A percentile compares a stretch with the other conserved stretches of the same genome.
Evolutionary conservation across 495 filamentous ascomycete genomes (phyloP).

Genomic region (Lophium mytilinum): DNA sequence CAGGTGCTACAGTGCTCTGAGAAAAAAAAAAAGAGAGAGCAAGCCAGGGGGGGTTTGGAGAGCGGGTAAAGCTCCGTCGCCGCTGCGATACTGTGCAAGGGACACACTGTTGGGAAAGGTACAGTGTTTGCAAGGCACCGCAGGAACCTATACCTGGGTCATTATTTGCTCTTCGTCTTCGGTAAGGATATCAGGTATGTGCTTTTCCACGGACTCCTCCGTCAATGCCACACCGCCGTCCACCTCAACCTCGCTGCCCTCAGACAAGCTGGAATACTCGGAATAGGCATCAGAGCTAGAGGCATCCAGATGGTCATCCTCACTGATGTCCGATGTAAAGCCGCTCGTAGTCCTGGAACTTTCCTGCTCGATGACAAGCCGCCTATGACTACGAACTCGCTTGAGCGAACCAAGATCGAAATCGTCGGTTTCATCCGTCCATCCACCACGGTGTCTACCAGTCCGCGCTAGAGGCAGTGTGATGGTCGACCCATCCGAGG

Average conservation of each 20-base stretch:
- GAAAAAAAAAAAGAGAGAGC: too few relatives aligned
- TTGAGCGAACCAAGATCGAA: constrained; percentile 16
- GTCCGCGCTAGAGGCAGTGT: constrained; percentile 20
- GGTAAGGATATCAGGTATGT: constrained; percentile 46
- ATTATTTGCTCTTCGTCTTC: constrained; percentile 20
- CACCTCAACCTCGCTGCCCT: constrained; percentile 36
- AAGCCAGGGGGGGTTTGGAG: too few relatives aligned
- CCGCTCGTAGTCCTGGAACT: not conserved
- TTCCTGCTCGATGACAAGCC: not conserved
- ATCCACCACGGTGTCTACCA: constrained; percentile 2
- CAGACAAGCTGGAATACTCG: constrained; percentile 7
- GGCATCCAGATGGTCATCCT: not conserved
- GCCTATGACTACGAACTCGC: constrained; percentile 9
- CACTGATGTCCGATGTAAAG: not conserved
- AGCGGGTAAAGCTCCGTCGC: too few relatives aligned
- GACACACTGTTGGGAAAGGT: too few relatives aligned
- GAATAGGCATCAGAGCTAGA: constrained; percentile 16
- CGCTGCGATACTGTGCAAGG: too few relatives aligned
- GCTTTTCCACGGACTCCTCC: constrained; percentile 48
- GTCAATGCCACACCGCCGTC: constrained; percentile 47
- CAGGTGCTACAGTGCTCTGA: too few relatives aligned
- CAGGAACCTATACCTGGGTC: too few relatives aligned
- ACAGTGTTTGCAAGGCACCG: too few relatives aligned
- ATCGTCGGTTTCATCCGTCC: not conserved
- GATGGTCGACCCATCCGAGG: constrained; percentile 13